phyloP scores from a whole-genome alignment of 1,284 basidiomycete genomes.

The Ceraceosorus guamensis region DNA sequence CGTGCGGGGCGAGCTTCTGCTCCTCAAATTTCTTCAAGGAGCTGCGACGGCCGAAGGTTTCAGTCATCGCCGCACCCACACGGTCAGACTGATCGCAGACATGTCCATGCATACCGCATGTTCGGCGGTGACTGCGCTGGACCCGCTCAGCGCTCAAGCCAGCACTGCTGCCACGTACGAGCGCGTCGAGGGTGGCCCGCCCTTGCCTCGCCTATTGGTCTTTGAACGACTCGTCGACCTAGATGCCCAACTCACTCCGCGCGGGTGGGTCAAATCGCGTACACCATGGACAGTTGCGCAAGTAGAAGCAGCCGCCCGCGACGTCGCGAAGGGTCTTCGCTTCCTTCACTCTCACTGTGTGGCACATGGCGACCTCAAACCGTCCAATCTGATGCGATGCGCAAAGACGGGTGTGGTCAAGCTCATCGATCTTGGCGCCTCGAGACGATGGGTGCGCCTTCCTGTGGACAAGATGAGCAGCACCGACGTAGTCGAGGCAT shows the following conservation, averaged over 20 bases:
- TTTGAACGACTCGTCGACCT: slow-evolving; percentile 36
- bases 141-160: neutral
- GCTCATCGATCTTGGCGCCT: slow-evolving; percentile 34
- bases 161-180: slow-evolving; percentile 17
- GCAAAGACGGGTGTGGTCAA: slow-evolving; percentile 29
- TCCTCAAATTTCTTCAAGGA: slow-evolving; percentile 19
- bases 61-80: neutral
- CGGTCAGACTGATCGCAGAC: slow-evolving; percentile 9
- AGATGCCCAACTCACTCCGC: slow-evolving; percentile 19
- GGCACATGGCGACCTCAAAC: slow-evolving; percentile 37
- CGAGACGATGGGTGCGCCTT: slow-evolving; percentile 28
- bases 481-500: slow-evolving; percentile 27
- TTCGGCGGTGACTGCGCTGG: neutral
- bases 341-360: slow-evolving; percentile 31
- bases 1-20: slow-evolving; percentile 27
- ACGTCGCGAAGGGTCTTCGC: slow-evolving; percentile 24
- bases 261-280: slow-evolving; percentile 24
- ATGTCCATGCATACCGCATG: slow-evolving; percentile 2
- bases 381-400: slow-evolving; percentile 36
- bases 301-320: slow-evolving; percentile 28
- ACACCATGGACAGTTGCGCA: slow-evolving; percentile 19
- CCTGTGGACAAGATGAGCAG: slow-evolving; percentile 26
- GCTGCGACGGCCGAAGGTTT: neutral
- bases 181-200: slow-evolving; percentile 6
- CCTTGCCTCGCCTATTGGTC: slow-evolving; percentile 24